Base-by-base conservation (phyloP, 2,329 filamentous ascomycete genomes). In the Apiospora arundinis region DNA sequence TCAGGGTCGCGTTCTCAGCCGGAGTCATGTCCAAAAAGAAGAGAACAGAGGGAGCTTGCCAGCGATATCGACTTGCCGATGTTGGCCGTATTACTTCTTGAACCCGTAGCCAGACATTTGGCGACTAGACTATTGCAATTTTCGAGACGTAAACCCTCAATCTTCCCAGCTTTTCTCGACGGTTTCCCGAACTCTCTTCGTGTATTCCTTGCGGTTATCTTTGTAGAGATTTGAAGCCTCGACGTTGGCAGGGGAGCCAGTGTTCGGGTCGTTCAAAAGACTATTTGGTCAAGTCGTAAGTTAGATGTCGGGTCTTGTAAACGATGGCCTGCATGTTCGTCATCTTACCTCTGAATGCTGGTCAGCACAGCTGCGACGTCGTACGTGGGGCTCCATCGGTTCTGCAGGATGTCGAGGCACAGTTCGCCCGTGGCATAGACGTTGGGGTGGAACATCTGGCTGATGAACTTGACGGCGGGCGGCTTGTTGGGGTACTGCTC, bases 101-200 rank as follows among this genome's bases (percentile, higher is more conserved):
- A 56, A 23, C 11, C 32, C 32, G 21, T 2, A 40, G 56, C 52
- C 52, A 32, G 32, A 7, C 21, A 63, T 63, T 32, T n/a, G 9
- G 56, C 56, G 32, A 40, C 37, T 37, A 21, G 21, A 63, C 56
- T 8, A 32, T 63, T 63, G 28, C 32, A 40, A 23, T 21, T 32
- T 63, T 63, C 21, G 21, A 40, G 21, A n/a, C 40, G 56, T 23
- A n/a, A n/a, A n/a, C 8, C 40, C 68, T 67, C 75, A 97, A 79
- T 98, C 95, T 74, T 98, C 96, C 96, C 96, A 99, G 85, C 95
- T 98, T 90, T 98, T 98, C 87, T 99, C 96, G 21, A 99, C 96
- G 0, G 95, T 98, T 85, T 98, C 96, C 67, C 95, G 88, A 60
- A 99, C 96, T 23, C 95, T 88, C 86, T 99, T 99, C 37, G 92